These are phyloP conservation scores for Pleurotus tuoliensis DNA, from an alignment of 768 basidiomycete genomes.

Conservation along the genomic window DNA sequence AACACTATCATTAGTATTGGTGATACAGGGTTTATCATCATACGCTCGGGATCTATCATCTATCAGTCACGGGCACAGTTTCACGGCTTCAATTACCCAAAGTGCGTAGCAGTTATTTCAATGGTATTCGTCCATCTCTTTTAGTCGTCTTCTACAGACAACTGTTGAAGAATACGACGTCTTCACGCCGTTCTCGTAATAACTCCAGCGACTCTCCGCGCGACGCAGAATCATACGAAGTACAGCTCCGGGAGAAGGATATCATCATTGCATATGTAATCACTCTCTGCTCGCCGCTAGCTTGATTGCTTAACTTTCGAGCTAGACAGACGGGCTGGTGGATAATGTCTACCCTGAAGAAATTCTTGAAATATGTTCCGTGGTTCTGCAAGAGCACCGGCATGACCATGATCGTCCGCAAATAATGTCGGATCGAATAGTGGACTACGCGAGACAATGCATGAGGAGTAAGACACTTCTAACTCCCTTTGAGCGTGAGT, in stretches of 20 bases:
- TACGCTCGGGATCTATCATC: constrained; percentile 62
- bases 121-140: background rate
- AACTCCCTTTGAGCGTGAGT: constrained; percentile 74
- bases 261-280: constrained; percentile 46
- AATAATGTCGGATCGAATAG: constrained; percentile 66
- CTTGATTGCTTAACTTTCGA: constrained; percentile 22
- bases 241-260: constrained; percentile 46
- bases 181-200: constrained; percentile 43
- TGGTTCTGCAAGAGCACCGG: constrained; percentile 54
- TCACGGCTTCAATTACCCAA: constrained; percentile 55
- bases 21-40: constrained; percentile 74
- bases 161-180: constrained; percentile 36
- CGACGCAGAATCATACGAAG: constrained; percentile 41
- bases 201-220: constrained; percentile 40
- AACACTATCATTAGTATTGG: constrained; percentile 27
- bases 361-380: constrained; percentile 63
- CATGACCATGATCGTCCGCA: constrained; percentile 63
- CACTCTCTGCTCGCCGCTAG: constrained; percentile 9
- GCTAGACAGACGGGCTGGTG: constrained; percentile 50
- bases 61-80: constrained; percentile 48
- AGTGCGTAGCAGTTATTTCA: constrained; percentile 23
- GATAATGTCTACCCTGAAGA: constrained; percentile 67
- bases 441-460: constrained; percentile 63
- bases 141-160: constrained; percentile 32
- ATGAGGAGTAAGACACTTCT: constrained; percentile 63